A percentile compares a stretch with the other conserved stretches of the same genome.
These are phyloP conservation scores for Glarea lozoyensis DNA, from an alignment of 495 filamentous ascomycete genomes.

Conservation along the genomic window DNA sequence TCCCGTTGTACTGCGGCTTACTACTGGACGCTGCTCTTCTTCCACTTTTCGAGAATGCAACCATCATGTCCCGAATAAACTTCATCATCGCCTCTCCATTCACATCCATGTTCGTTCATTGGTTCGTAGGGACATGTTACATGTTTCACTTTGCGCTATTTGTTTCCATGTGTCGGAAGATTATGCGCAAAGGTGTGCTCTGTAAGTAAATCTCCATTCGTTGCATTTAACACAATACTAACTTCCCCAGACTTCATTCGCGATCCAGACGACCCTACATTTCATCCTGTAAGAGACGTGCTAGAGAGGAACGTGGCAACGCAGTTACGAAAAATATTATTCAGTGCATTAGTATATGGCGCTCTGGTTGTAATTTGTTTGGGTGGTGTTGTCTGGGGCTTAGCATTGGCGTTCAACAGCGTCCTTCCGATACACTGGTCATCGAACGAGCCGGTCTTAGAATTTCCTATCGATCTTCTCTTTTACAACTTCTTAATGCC, in stretches of 20 bases:
- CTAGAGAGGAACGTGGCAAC: conserved; percentile 87
- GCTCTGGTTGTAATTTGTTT: conserved; percentile 87
- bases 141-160: conserved; percentile 99
- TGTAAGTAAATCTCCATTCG: conserved; percentile 47
- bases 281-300: conserved; percentile 95
- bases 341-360: conserved; percentile 93
- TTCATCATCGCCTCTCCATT: conserved; percentile 70
- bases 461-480: conserved; percentile 88
- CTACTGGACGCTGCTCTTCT: conserved; percentile 83
- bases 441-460: conserved; percentile 79
- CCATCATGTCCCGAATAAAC: conserved; percentile 60
- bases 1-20: conserved; percentile 90
- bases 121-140: conserved; percentile 98
- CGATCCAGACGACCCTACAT: conserved; percentile 96
- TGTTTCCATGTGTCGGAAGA: conserved; percentile 98
- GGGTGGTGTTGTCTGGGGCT: conserved; percentile 91
- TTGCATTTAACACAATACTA: not conserved
- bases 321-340: conserved; percentile 91
- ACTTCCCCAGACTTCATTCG: conserved; percentile 80
- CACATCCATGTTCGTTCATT: conserved; percentile 91
- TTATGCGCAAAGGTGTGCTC: conserved; percentile 86
- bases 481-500: conserved; percentile 97
- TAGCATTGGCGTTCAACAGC: conserved; percentile 52
- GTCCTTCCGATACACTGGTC: conserved; percentile 90
- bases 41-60: conserved; percentile 76